phyloP scores from a whole-genome alignment of 805 yeast species.

The Wickerhamiella lipophila region DNA sequence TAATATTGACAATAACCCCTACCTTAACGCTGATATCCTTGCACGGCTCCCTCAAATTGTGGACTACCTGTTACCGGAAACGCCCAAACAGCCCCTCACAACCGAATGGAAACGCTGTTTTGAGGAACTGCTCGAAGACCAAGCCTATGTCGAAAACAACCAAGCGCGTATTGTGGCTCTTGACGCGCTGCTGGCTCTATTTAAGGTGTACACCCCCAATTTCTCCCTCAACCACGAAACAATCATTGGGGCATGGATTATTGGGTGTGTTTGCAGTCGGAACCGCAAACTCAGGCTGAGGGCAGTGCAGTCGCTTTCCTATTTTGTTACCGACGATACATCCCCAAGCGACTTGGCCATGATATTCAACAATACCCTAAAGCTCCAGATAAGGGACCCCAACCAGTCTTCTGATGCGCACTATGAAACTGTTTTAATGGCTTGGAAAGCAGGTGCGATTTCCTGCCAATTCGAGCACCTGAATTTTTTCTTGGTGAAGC shows the following conservation, averaged over 20 bases:
- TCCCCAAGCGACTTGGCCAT: conserved; percentile 7
- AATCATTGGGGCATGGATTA: conserved; percentile 13
- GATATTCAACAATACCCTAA: background rate
- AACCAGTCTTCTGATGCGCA: background rate
- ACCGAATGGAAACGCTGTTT: conserved; percentile 2
- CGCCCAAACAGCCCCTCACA: conserved; percentile 3
- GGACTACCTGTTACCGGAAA: background rate
- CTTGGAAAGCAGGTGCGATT: conserved; percentile 54
- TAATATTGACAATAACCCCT: background rate
- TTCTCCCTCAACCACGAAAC: conserved; percentile 11
- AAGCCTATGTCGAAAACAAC: background rate
- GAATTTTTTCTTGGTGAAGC: conserved; percentile 49
- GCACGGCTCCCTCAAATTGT: background rate
- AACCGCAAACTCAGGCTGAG: conserved; percentile 5
- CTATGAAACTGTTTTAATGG: conserved; percentile 25
- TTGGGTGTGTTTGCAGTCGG: conserved; percentile 13
- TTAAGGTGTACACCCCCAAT: conserved; percentile 7
- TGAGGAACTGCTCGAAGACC: conserved; percentile 1
- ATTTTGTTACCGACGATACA: background rate
- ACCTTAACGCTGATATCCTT: background rate
- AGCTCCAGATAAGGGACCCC: background rate
- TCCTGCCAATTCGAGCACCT: conserved; percentile 55
- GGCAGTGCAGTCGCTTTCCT: conserved; percentile 7
- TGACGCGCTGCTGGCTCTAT: conserved; percentile 20
- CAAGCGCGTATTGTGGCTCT: background rate